Conservation (phyloP, 371 early-diverging fungal genomes). For the Capniomyces stellatus region DNA sequence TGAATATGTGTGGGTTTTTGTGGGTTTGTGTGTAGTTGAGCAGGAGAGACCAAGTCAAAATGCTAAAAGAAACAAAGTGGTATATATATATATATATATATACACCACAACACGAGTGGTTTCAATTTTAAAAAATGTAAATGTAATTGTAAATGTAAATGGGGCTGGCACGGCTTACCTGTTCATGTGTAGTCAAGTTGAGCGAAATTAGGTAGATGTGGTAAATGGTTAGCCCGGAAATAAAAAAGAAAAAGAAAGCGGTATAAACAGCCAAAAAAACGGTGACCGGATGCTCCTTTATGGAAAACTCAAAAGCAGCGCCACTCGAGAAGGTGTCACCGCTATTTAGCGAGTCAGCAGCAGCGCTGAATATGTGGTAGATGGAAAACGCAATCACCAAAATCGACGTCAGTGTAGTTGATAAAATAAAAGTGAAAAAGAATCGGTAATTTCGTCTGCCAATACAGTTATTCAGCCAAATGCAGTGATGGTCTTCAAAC, state of each 20-base stretch:
- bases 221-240: constrained; percentile 49
- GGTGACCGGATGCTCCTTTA: constrained; percentile 22
- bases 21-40: too few species aligned
- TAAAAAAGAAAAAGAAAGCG: constrained; percentile 37
- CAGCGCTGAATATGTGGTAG: too few species aligned
- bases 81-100: too few species aligned
- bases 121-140: too few species aligned
- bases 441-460: constrained; percentile 78
- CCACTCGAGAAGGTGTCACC: constrained; percentile 3
- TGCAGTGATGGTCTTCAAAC: constrained; percentile 80
- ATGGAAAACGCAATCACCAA: constrained; percentile 35
- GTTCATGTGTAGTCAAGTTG: constrained; percentile 5
- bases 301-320: constrained; percentile 10
- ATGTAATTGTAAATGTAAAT: too few species aligned
- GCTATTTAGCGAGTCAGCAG: constrained; percentile 12
- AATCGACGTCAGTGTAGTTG: constrained; percentile 32
- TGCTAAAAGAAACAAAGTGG: too few species aligned
- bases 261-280: constrained; percentile 45
- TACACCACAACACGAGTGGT: too few species aligned
- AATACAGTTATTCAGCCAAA: constrained; percentile 86
- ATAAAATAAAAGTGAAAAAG: constrained; percentile 54
- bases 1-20: too few species aligned
- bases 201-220: constrained; percentile 27
- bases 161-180: too few species aligned
- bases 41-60: too few species aligned